Percentiles rank a stretch among this genome's conserved stretches.
phyloP scores from a whole-genome alignment of 306 rosid genomes.

The Malus fusca region DNA sequence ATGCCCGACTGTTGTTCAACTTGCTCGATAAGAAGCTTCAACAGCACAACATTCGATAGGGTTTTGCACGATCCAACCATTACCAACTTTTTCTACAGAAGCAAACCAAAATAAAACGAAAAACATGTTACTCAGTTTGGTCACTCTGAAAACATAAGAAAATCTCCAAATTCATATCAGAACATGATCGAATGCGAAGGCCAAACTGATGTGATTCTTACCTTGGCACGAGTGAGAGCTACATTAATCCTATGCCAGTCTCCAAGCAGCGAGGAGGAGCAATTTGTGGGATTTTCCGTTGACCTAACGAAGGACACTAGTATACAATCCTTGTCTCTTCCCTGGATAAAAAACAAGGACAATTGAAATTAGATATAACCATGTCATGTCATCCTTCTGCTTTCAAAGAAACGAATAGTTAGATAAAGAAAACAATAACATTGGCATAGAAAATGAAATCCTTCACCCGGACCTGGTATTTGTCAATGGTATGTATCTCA shows the following conservation, averaged over 20 bases:
- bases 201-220: conserved; percentile 9
- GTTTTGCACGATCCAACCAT: conserved; percentile 88
- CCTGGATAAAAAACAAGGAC: conserved; percentile 38
- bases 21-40: conserved; percentile 79
- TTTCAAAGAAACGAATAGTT: no score
- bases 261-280: conserved; percentile 70
- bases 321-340: conserved; percentile 95
- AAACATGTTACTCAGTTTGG: background rate
- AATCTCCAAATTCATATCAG: background rate
- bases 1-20: conserved; percentile 83
- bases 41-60: conserved; percentile 58
- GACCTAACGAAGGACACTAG: conserved; percentile 85
- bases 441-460: background rate
- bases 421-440: background rate
- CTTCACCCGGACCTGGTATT: conserved; percentile 62
- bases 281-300: conserved; percentile 58
- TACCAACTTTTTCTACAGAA: conserved; percentile 69
- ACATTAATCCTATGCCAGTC: conserved; percentile 98
- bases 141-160: background rate
- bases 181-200: background rate
- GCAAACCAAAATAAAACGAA: background rate
- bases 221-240: conserved; percentile 94
- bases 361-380: background rate
- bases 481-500: conserved; percentile 95
- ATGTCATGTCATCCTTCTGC: no score